Evolutionary conservation across 345 rosid genomes (phyloP), one percentile per base, ranked within the genome.

Genomic region (Durio zibethinus): DNA sequence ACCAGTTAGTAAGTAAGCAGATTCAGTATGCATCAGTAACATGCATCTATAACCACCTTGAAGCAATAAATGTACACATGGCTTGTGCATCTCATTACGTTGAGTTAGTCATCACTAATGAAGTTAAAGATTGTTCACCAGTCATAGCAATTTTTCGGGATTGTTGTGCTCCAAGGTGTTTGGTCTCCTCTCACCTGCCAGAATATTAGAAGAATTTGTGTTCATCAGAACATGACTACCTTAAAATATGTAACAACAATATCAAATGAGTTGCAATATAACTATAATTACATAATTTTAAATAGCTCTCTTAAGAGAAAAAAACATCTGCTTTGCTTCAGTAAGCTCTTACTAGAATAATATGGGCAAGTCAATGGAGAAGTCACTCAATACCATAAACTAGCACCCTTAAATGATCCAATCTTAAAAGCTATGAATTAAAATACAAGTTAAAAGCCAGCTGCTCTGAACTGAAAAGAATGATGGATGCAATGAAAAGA

Each of bases 131-230:
- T 50, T 27, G 43, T 56, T 73, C 78, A 65, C 71, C 76, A 35
- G 43, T 83, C 83, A 84, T 61, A 72, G 35, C 40, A 81, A 77
- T 68, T 67, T 79, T 42, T 77, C 76, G 1, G 53, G 77, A 64
- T 76, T 81, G 29, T 33, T 72, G 23, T 10, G 76, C 76, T 82
- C 85, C 72, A 74, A 84, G 14, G 77, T 69, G 23, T 40, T 23
- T 36, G 79, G 36, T 47, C 79, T 73, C 79, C 63, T 31, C 66
- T 73, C 79, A 75, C 79, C 92, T 89, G 86, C 80, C 76, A 85
- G 66, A 21, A 79, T 48, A 72, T 52, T 15, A 66, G 70, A 65
- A 76, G 73, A 63, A 40, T 18, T 33, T 47, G 15, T 18, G 74
- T 72, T 73, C 54, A 33, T 40, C 56, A 35, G 73, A 69, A 68